phyloP scores from a whole-genome alignment of 2,329 filamentous ascomycete species.

The Trichoderma simmonsii region DNA sequence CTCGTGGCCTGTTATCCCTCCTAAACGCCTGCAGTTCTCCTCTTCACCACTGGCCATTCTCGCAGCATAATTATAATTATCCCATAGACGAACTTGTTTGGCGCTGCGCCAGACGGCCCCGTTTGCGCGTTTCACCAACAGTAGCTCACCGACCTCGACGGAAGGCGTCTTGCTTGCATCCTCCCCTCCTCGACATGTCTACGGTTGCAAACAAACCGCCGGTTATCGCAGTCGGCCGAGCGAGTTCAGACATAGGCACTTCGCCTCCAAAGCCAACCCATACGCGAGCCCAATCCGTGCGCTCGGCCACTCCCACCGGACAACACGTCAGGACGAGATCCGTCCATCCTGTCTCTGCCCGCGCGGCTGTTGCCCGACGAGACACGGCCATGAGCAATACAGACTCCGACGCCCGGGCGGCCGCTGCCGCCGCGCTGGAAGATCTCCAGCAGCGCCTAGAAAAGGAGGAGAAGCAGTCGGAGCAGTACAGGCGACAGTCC shows the following conservation, averaged over 20 bases:
- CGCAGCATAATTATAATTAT: slow-evolving; percentile 13
- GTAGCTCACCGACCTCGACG: slow-evolving; percentile 13
- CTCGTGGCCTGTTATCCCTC: slow-evolving; percentile 19
- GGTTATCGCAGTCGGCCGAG: slow-evolving; percentile 45
- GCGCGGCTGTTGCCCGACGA: slow-evolving; percentile 64
- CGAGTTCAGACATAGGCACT: slow-evolving; percentile 38
- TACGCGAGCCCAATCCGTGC: slow-evolving; percentile 35
- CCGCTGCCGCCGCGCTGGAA: slow-evolving; percentile 74
- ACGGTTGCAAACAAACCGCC: slow-evolving; percentile 53
- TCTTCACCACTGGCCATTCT: slow-evolving; percentile 7
- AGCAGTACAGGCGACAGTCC: slow-evolving; percentile 78
- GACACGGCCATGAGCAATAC: slow-evolving; percentile 47
- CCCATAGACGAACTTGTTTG: not conserved
- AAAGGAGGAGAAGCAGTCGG: slow-evolving; percentile 73
- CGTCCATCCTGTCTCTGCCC: slow-evolving; percentile 69
- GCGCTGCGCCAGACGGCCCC: slow-evolving; percentile 11
- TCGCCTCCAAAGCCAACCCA: slow-evolving; percentile 36
- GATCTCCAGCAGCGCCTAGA: slow-evolving; percentile 80
- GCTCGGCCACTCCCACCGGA: slow-evolving; percentile 42
- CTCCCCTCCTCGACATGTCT: slow-evolving; percentile 41
- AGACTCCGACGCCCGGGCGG: slow-evolving; percentile 73
- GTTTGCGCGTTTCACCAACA: slow-evolving; percentile 6
- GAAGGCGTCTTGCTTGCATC: not conserved
- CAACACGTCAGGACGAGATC: slow-evolving; percentile 58
- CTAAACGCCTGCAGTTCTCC: slow-evolving; percentile 12